Evolutionary conservation across 495 filamentous ascomycete species (phyloP).

Genomic region (Penicillium angulare): DNA sequence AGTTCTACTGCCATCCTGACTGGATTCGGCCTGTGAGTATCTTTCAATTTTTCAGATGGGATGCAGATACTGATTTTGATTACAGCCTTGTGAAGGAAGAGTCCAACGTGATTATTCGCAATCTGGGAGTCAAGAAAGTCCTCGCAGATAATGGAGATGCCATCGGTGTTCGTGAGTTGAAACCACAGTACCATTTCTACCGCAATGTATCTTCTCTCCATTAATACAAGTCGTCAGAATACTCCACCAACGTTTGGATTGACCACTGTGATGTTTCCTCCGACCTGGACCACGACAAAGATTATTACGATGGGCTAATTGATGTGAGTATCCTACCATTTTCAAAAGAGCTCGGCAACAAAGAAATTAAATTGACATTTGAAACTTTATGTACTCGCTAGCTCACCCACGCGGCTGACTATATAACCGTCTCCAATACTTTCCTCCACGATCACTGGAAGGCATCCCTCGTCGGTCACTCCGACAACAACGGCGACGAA

Average conservation of each 20-base stretch:
- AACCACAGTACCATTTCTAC: too few relatives aligned
- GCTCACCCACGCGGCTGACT: constrained; percentile 50
- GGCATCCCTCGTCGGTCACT: constrained; percentile 60
- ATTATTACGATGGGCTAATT: constrained; percentile 67
- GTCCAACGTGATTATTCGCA: constrained; percentile 62
- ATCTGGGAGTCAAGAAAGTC: constrained; percentile 60
- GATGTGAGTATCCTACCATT: constrained; percentile 41
- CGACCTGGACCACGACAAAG: constrained; percentile 54
- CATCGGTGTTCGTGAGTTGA: constrained; percentile 49
- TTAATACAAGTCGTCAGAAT: too few relatives aligned
- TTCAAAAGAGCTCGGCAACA: neutral
- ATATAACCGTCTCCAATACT: constrained; percentile 50
- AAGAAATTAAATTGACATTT: neutral
- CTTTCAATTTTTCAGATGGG: neutral
- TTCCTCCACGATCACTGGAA: constrained; percentile 65
- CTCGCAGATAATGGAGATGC: constrained; percentile 58
- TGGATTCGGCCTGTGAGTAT: constrained; percentile 32
- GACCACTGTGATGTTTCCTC: constrained; percentile 67
- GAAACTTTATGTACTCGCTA: neutral
- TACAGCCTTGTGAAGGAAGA: constrained; percentile 43
- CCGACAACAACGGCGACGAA: constrained; percentile 38
- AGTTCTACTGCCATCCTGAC: constrained; percentile 26
- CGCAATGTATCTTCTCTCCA: too few relatives aligned
- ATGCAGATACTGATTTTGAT: neutral
- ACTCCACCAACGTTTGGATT: constrained; percentile 63